These are phyloP conservation scores for Panicum hallii DNA, from an alignment of 202 grass and related monocot species.

Conservation along the genomic window DNA sequence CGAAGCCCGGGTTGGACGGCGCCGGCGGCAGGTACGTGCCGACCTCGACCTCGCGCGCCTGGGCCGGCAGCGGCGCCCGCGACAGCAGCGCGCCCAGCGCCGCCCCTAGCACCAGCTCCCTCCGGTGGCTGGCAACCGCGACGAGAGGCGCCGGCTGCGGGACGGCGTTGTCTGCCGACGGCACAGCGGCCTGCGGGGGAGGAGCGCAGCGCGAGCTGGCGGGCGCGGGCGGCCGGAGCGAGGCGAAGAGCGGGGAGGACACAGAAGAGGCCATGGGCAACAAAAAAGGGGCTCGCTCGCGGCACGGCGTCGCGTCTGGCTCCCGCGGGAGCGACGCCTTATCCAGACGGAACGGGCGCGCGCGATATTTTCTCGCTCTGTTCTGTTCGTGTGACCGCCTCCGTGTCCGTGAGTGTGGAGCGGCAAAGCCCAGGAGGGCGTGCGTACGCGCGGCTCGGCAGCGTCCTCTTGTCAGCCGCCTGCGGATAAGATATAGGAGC, in stretches of 20 bases:
- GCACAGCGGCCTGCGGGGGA: neutral
- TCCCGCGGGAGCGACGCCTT: constrained; percentile 49
- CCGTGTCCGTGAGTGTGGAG: no score
- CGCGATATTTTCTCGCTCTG: constrained; percentile 12
- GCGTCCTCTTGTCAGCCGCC: constrained; percentile 30
- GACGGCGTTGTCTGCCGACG: neutral
- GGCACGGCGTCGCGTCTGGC: constrained; percentile 16
- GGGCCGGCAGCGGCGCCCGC: constrained; percentile 38
- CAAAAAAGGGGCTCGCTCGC: neutral
- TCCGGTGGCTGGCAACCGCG: constrained; percentile 48
- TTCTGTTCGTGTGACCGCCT: neutral
- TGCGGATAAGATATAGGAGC: constrained; percentile 49
- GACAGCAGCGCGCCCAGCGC: constrained; percentile 55
- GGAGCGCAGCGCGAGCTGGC: neutral
- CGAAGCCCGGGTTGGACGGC: constrained; percentile 67
- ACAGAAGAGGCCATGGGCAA: constrained; percentile 50
- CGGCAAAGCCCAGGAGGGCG: constrained; percentile 12
- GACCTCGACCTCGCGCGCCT: constrained; percentile 76
- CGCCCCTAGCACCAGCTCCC: constrained; percentile 63
- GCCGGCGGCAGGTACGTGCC: constrained; percentile 76
- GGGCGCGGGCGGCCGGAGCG: constrained; percentile 21
- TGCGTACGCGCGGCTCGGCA: constrained; percentile 49
- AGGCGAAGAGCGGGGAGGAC: constrained; percentile 38
- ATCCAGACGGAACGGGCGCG: constrained; percentile 18
- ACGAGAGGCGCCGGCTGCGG: constrained; percentile 1